phyloP scores from a whole-genome alignment of 108 stramenopile species.

The Parietichytrium sp. region DNA sequence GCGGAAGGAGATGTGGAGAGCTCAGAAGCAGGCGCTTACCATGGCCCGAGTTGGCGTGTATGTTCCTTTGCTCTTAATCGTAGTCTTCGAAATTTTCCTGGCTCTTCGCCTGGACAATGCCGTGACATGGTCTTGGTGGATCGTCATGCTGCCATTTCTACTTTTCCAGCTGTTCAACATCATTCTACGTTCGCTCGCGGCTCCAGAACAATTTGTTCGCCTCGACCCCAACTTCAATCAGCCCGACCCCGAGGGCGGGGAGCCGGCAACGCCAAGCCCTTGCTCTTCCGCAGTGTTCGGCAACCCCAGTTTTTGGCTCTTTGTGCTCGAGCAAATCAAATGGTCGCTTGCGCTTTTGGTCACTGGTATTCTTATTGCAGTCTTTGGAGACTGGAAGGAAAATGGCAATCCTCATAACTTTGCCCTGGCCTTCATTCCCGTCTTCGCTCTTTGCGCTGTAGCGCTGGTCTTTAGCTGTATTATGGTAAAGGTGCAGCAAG shows the following conservation, averaged over 20 bases:
- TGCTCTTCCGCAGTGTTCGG: not conserved
- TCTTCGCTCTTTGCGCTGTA: not conserved
- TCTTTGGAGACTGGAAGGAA: not conserved
- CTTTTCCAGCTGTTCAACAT: constrained; percentile 19
- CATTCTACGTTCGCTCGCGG: not conserved
- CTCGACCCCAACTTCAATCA: not conserved
- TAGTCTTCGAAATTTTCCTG: constrained; percentile 16
- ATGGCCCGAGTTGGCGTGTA: not conserved
- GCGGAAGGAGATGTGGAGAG: not conserved
- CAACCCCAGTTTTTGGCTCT: not conserved
- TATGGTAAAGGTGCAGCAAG: not conserved
- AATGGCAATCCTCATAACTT: too few relatives aligned
- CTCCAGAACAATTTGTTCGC: not conserved
- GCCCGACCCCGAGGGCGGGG: not conserved
- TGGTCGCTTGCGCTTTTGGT: not conserved
- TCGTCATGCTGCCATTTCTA: not conserved
- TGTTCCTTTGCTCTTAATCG: not conserved
- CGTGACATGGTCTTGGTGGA: constrained; percentile 23
- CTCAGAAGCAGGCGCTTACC: not conserved
- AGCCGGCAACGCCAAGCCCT: not conserved
- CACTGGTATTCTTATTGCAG: not conserved
- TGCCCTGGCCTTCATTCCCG: not conserved
- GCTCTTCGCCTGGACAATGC: not conserved
- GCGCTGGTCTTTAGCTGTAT: too few relatives aligned
- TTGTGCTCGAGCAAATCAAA: not conserved